These are phyloP conservation scores for Omphalotus guepiniiformis DNA, from an alignment of 768 basidiomycete genomes.

Conservation along the genomic window DNA sequence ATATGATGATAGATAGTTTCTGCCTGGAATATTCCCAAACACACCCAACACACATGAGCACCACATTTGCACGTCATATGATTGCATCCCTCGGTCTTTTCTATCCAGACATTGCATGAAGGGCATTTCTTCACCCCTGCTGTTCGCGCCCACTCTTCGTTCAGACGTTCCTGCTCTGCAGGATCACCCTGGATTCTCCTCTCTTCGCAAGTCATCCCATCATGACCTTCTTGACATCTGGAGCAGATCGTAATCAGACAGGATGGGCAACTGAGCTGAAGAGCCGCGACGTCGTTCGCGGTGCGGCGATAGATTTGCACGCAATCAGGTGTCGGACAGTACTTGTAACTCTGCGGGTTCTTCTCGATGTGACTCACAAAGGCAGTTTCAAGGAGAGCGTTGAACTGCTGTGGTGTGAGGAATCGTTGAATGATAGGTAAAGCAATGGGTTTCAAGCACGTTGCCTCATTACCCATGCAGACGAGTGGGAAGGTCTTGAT, in stretches of 20 bases:
- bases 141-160: constrained; percentile 33
- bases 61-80: constrained; percentile 50
- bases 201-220: constrained; percentile 47
- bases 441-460: constrained; percentile 51
- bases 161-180: constrained; percentile 37
- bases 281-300: constrained; percentile 1
- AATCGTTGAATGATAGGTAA: constrained; percentile 48
- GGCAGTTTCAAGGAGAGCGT: constrained; percentile 48
- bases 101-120: constrained; percentile 37
- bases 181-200: constrained; percentile 26
- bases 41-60: constrained; percentile 53
- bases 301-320: constrained; percentile 53
- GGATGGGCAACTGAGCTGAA: constrained; percentile 43
- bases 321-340: constrained; percentile 74
- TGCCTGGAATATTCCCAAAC: constrained; percentile 36
- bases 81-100: constrained; percentile 53
- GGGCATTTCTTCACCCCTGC: constrained; percentile 45
- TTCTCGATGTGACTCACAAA: constrained; percentile 52
- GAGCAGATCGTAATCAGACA: constrained; percentile 48
- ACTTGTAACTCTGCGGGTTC: constrained; percentile 52
- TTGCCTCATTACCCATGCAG: constrained; percentile 59
- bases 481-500: constrained; percentile 51
- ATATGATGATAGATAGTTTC: constrained; percentile 31
- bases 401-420: constrained; percentile 46
- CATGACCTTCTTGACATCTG: constrained; percentile 47